These are phyloP conservation scores for Fusarium bactridioides DNA, from an alignment of 2,329 filamentous ascomycete genomes.

Conservation along the genomic window DNA sequence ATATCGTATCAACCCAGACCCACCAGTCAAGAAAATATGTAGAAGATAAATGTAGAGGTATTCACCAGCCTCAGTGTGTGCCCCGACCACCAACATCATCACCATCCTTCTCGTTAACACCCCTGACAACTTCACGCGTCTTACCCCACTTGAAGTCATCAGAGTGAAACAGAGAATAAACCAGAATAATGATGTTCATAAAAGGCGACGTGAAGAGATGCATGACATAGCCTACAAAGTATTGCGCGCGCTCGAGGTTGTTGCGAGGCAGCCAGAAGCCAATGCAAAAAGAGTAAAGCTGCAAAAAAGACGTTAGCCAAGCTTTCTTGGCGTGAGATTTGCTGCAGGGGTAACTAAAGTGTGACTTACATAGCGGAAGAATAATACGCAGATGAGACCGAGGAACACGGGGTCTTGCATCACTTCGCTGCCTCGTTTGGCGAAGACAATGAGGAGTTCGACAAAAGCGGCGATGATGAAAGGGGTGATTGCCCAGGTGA, in stretches of 20 bases:
- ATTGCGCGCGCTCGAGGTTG: conserved; percentile 48
- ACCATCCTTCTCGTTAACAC: conserved; percentile 38
- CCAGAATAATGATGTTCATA: conserved; percentile 53
- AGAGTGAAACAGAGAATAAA: conserved; percentile 52
- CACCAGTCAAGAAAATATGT: neutral
- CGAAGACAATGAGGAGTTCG: conserved; percentile 48
- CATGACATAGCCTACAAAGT: conserved; percentile 50
- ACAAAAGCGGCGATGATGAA: conserved; percentile 54
- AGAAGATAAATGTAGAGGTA: neutral
- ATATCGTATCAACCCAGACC: neutral
- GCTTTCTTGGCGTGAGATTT: conserved; percentile 1
- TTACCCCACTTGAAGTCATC: conserved; percentile 59
- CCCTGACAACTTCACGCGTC: conserved; percentile 50
- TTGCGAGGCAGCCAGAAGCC: conserved; percentile 53
- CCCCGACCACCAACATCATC: conserved; percentile 38
- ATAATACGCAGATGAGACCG: conserved; percentile 48
- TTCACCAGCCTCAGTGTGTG: conserved; percentile 26
- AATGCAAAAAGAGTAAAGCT: conserved; percentile 53
- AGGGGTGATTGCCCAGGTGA: conserved; percentile 56
- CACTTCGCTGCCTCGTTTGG: conserved; percentile 43
- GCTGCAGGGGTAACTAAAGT: neutral
- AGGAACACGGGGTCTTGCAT: conserved; percentile 49
- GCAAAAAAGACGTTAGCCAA: conserved; percentile 16
- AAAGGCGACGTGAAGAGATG: conserved; percentile 51
- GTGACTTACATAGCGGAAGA: conserved; percentile 51